A percentile compares a stretch with the other conserved stretches of the same genome.
Conservation (phyloP, 108 stramenopile species). For the Skeletonema marinoi region DNA sequence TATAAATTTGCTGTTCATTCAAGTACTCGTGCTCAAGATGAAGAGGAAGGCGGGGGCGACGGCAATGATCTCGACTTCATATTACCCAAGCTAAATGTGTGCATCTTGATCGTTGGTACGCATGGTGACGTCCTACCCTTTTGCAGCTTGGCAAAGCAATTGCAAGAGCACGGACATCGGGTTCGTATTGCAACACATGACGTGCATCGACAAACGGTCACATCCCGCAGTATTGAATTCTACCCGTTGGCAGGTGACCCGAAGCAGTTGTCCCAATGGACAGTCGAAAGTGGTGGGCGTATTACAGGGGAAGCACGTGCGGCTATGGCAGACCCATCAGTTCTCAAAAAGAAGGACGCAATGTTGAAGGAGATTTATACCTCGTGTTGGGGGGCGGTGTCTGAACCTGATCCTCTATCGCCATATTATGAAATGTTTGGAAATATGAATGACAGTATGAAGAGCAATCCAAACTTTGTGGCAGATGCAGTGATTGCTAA, state of each 20-base stretch:
- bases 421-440: constrained; percentile 18
- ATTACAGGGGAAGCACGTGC: constrained; percentile 47
- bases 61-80: constrained; percentile 36
- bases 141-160: constrained; percentile 50
- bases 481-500: constrained; percentile 87
- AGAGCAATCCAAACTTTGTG: constrained; percentile 44
- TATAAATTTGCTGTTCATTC: neutral
- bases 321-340: constrained; percentile 32
- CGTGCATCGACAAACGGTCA: constrained; percentile 59
- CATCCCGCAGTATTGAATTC: constrained; percentile 61
- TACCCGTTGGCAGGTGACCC: constrained; percentile 89
- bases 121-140: constrained; percentile 75
- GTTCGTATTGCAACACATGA: constrained; percentile 73
- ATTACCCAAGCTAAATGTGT: constrained; percentile 61
- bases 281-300: constrained; percentile 66
- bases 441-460: neutral
- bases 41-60: neutral
- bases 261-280: constrained; percentile 60
- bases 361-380: constrained; percentile 68
- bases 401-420: constrained; percentile 53
- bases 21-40: neutral
- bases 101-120: constrained; percentile 66
- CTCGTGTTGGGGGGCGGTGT: constrained; percentile 74
- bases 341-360: constrained; percentile 56
- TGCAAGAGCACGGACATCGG: constrained; percentile 61